phyloP scores from a whole-genome alignment of 1,284 basidiomycete genomes.

The Cryptococcus depauperatus region DNA sequence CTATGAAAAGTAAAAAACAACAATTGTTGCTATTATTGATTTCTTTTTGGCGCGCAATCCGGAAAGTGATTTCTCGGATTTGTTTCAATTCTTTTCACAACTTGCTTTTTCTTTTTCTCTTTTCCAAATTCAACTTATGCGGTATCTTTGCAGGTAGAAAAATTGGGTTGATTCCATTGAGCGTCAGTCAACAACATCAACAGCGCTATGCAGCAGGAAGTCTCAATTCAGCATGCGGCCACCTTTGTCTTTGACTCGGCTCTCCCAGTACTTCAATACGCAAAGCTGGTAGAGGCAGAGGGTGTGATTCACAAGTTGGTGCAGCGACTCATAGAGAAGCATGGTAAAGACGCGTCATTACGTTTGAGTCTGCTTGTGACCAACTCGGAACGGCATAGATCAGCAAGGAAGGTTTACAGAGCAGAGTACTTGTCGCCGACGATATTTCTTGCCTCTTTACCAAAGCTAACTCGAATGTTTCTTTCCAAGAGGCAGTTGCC shows the following conservation, averaged over 20 bases:
- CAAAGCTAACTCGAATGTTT: constrained; percentile 18
- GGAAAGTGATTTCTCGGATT: too few species aligned
- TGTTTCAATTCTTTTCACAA: too few species aligned
- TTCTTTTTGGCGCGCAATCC: too few species aligned
- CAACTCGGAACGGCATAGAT: neutral
- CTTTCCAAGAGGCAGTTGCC: neutral
- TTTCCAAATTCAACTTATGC: too few species aligned
- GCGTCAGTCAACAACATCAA: too few species aligned
- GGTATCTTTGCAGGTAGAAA: too few species aligned
- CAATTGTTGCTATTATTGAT: too few species aligned
- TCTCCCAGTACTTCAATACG: constrained; percentile 29
- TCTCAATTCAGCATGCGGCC: too few species aligned
- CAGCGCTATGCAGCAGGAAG: too few species aligned
- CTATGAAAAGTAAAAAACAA: too few species aligned
- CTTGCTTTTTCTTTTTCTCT: too few species aligned
- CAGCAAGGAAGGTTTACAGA: constrained; percentile 3
- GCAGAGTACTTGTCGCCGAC: constrained; percentile 25
- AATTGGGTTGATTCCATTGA: too few species aligned
- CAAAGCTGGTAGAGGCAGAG: constrained; percentile 29
- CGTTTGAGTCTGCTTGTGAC: constrained; percentile 17
- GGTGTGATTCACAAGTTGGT: constrained; percentile 37
- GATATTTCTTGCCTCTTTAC: constrained; percentile 31
- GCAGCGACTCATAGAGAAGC: constrained; percentile 39
- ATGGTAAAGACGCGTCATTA: constrained; percentile 26
- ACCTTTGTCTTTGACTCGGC: constrained; percentile 32